Conservation (phyloP, 768 basidiomycete genomes). For the Trametopsis cervina region DNA sequence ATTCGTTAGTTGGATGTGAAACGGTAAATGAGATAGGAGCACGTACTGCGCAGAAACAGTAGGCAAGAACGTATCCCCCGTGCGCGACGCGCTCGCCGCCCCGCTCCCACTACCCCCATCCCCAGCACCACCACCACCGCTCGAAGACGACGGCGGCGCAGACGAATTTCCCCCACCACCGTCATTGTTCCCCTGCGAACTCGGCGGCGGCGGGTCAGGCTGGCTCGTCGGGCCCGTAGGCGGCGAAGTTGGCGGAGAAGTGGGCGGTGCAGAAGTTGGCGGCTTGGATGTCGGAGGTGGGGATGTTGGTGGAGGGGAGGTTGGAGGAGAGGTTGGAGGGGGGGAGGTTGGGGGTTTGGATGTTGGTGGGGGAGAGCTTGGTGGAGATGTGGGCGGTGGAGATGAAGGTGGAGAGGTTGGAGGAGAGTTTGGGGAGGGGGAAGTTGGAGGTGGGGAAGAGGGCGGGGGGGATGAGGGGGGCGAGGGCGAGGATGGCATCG, state of each 20-base stretch:
- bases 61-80: background rate
- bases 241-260: constrained; percentile 1
- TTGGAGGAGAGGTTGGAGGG: constrained; percentile 16
- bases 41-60: constrained; percentile 2
- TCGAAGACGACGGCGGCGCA: no score
- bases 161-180: no score
- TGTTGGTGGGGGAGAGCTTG: constrained; percentile 12
- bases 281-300: constrained; percentile 8
- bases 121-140: no score
- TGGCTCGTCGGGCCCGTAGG: constrained; percentile 12
- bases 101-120: no score
- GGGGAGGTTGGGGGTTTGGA: constrained; percentile 16
- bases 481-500: constrained; percentile 4
- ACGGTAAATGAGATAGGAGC: constrained; percentile 2
- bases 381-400: constrained; percentile 3
- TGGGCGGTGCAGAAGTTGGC: constrained; percentile 8
- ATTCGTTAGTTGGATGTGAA: constrained; percentile 29
- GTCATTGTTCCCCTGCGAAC: no score
- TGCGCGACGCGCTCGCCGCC: background rate
- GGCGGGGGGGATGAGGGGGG: constrained; percentile 6
- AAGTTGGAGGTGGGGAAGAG: constrained; percentile 2
- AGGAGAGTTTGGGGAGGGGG: constrained; percentile 11
- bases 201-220: no score
- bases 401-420: constrained; percentile 10
- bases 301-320: constrained; percentile 14